These are phyloP conservation scores for Mucor mucedo DNA, from an alignment of 371 early-diverging fungal genomes.

Conservation along the genomic window DNA sequence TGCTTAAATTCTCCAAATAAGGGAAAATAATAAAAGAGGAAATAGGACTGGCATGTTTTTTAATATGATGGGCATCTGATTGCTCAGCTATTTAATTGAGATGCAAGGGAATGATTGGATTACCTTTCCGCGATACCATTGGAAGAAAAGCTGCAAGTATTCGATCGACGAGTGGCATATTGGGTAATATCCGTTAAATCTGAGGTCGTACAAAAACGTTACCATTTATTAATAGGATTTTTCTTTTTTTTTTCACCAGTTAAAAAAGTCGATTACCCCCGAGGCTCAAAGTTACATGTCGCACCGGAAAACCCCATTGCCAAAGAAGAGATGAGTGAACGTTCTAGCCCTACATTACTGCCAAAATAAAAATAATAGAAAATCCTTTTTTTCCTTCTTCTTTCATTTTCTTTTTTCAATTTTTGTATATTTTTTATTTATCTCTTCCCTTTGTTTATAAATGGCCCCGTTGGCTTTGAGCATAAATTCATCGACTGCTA, in stretches of 20 bases:
- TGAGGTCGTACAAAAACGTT: not conserved
- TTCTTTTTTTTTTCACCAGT: not conserved
- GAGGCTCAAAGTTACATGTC: not conserved
- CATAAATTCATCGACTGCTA: not conserved
- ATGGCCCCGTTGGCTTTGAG: conserved; percentile 12
- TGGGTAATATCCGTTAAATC: not conserved
- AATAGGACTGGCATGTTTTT: too few relatives aligned
- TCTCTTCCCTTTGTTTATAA: not conserved
- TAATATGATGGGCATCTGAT: too few relatives aligned
- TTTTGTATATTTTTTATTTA: not conserved
- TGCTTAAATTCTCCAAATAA: too few relatives aligned
- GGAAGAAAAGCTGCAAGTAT: not conserved
- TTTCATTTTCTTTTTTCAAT: not conserved
- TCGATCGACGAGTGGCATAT: conserved; percentile 2
- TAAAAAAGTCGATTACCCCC: not conserved
- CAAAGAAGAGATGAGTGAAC: conserved; percentile 12
- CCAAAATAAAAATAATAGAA: not conserved
- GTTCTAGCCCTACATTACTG: conserved; percentile 19
- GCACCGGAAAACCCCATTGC: not conserved
- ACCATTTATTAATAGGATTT: not conserved
- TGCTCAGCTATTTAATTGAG: too few relatives aligned
- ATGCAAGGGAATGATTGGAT: too few relatives aligned
- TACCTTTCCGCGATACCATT: not conserved
- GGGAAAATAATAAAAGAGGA: too few relatives aligned
- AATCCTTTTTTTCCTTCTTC: conserved; percentile 1